phyloP scores from a whole-genome alignment of 169 alveolate species.

The Eimeria brunetti region DNA sequence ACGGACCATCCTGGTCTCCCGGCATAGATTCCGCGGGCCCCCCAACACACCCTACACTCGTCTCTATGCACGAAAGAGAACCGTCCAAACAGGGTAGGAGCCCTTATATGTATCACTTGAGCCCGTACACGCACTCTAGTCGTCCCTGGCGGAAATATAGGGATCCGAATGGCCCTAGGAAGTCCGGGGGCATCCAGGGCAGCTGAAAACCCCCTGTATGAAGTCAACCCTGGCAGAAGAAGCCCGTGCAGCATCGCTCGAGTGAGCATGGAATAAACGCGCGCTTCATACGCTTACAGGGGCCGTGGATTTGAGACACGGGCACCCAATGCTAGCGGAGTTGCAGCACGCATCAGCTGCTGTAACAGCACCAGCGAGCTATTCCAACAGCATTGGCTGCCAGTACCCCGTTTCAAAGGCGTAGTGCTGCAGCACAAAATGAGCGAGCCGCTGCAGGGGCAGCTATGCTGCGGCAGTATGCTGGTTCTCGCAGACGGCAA shows the following conservation, averaged over 20 bases:
- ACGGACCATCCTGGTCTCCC: not conserved
- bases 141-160: not conserved
- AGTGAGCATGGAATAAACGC: not conserved
- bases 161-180: not conserved
- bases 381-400: not conserved
- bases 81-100: not conserved
- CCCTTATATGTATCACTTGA: not conserved
- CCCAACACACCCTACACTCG: not conserved
- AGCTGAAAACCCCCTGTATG: not conserved
- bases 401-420: not conserved
- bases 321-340: not conserved
- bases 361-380: not conserved
- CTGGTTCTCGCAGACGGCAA: not conserved
- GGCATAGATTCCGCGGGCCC: not conserved
- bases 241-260: not conserved
- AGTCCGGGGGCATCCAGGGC: not conserved
- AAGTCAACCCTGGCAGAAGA: not conserved
- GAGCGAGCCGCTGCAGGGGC: not conserved
- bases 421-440: not conserved
- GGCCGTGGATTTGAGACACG: not conserved
- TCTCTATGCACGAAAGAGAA: not conserved
- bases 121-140: not conserved
- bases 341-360: too few relatives aligned
- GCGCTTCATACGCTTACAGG: not conserved
- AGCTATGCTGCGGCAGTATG: not conserved